phyloP scores from a whole-genome alignment of 169 alveolate species.

The Toxoplasma gondii region DNA sequence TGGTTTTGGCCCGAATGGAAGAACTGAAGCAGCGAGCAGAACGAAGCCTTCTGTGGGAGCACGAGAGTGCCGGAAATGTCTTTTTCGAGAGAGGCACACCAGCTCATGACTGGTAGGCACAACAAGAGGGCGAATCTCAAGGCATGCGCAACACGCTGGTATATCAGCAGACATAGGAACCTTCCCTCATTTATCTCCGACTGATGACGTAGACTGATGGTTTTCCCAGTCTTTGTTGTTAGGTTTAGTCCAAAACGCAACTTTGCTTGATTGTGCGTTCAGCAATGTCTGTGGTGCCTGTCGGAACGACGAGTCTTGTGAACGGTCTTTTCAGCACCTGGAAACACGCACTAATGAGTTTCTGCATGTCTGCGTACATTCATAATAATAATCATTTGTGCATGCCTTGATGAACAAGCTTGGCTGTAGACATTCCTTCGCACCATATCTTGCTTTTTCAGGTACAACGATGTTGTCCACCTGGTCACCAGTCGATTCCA shows the following conservation, averaged over 20 bases:
- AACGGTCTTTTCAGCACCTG: no score
- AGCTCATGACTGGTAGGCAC: background rate
- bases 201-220: background rate
- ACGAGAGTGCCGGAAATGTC: conserved; percentile 15
- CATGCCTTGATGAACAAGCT: no score
- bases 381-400: no score
- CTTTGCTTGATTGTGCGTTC: no score
- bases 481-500: conserved; percentile 2
- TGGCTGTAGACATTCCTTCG: no score
- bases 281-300: no score
- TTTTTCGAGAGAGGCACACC: background rate
- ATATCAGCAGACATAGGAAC: background rate
- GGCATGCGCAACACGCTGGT: background rate
- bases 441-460: background rate
- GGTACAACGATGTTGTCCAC: conserved; percentile 15
- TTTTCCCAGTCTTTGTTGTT: no score
- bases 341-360: no score
- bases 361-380: no score
- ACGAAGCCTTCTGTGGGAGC: conserved; percentile 10
- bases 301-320: no score
- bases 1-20: background rate
- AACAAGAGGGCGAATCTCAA: background rate
- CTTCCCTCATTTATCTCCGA: background rate
- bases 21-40: conserved; percentile 31
- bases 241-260: no score